A percentile compares a stretch with the other conserved stretches of the same genome.
phyloP scores from a whole-genome alignment of 257 asterid species.

The Echites panduratus region DNA sequence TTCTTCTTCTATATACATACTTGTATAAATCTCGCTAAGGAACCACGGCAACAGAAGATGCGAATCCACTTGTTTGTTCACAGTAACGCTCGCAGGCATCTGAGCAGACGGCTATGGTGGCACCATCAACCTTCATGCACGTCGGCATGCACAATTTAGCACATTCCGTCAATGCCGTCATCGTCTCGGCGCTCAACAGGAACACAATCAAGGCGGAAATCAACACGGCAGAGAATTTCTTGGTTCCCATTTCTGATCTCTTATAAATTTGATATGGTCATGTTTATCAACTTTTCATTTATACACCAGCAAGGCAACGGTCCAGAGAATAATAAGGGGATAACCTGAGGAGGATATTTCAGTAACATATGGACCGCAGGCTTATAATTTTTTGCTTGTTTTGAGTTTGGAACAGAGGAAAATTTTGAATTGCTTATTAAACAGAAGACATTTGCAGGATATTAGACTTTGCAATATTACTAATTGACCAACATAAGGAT shows the following conservation, averaged over 20 bases:
- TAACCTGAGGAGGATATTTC: background rate
- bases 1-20: too few species aligned
- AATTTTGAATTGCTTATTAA: background rate
- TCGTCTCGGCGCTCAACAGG: background rate
- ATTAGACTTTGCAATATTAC: background rate
- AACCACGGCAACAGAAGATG: too few species aligned
- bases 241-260: slow-evolving; percentile 5
- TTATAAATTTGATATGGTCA: too few species aligned
- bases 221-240: slow-evolving; percentile 2
- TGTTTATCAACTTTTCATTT: background rate
- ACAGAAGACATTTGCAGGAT: background rate
- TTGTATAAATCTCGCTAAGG: too few species aligned
- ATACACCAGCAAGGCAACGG: background rate
- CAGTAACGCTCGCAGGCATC: slow-evolving; percentile 22
- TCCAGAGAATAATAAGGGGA: background rate
- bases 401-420: background rate
- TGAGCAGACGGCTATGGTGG: slow-evolving; percentile 11
- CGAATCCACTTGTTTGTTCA: slow-evolving; percentile 8
- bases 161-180: slow-evolving; percentile 16
- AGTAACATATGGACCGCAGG: background rate
- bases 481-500: background rate
- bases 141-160: slow-evolving; percentile 31
- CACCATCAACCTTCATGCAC: slow-evolving; percentile 17
- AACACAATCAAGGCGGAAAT: slow-evolving; percentile 6
- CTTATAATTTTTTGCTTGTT: background rate